A percentile compares a stretch with the other conserved stretches of the same genome.
Conservation (phyloP, 2,329 filamentous ascomycete genomes). For the Aureobasidium namibiae region DNA sequence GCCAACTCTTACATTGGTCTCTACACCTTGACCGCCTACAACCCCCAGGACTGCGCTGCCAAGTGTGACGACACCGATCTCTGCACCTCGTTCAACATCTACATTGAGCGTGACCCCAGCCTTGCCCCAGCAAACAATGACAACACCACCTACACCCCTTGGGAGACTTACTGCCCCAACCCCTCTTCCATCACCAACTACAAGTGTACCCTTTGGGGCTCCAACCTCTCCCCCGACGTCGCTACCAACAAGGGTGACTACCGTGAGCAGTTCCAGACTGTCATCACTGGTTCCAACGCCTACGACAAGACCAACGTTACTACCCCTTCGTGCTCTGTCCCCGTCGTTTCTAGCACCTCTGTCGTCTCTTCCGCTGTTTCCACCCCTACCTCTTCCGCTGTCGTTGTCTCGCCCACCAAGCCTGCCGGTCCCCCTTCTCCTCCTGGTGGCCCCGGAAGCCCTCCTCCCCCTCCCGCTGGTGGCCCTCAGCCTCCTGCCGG, state of each 20-base stretch:
- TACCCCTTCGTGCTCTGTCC: conserved; percentile 5
- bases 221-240: conserved; percentile 22
- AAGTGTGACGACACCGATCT: conserved; percentile 25
- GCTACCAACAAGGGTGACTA: conserved; percentile 23
- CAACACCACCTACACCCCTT: conserved; percentile 19
- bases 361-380: neutral
- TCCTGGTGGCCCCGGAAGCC: neutral
- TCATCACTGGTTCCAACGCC: conserved; percentile 23
- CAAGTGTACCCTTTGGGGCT: conserved; percentile 33
- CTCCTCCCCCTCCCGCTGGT: too few relatives aligned
- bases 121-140: conserved; percentile 24
- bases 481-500: too few relatives aligned
- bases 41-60: conserved; percentile 23
- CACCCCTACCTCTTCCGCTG: neutral
- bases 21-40: conserved; percentile 24
- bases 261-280: conserved; percentile 23
- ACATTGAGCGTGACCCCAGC: conserved; percentile 27
- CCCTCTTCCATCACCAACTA: conserved; percentile 31
- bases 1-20: conserved; percentile 27
- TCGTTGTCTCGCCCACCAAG: neutral
- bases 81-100: conserved; percentile 30
- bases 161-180: conserved; percentile 27
- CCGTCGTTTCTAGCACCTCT: neutral
- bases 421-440: neutral
- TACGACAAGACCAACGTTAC: conserved; percentile 23